A percentile compares a stretch with the other conserved stretches of the same genome.
phyloP scores from a whole-genome alignment of 331 rosid species.

The Quercus phellos region DNA sequence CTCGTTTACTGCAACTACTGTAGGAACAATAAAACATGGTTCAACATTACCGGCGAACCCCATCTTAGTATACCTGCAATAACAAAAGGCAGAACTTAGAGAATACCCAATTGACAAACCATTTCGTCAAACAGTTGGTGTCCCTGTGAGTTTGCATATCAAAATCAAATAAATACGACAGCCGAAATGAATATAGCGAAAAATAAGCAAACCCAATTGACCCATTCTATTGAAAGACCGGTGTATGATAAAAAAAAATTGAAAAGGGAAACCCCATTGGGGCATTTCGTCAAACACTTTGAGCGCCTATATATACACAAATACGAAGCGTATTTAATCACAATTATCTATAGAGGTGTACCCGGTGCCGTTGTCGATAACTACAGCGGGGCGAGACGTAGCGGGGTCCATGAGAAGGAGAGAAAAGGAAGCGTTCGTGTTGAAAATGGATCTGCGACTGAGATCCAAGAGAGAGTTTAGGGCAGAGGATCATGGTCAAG shows the following conservation, averaged over 20 bases:
- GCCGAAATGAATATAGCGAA: neutral
- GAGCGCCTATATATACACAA: neutral
- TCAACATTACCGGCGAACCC: conserved; percentile 98
- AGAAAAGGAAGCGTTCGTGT: conserved; percentile 1
- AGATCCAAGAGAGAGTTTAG: conserved; percentile 54
- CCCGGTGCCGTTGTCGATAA: conserved; percentile 97
- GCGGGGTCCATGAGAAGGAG: conserved; percentile 80
- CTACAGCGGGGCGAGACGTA: conserved; percentile 94
- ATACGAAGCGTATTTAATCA: neutral
- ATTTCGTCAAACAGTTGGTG: conserved; percentile 40
- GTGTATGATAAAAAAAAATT: neutral
- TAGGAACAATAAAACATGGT: conserved; percentile 85
- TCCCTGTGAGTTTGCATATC: neutral
- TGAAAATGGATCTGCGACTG: conserved; percentile 53
- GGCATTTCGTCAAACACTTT: conserved; percentile 43
- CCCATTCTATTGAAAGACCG: neutral
- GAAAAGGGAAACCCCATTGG: neutral
- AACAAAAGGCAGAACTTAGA: conserved; percentile 7
- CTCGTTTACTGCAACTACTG: conserved; percentile 85
- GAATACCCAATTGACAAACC: conserved; percentile 11
- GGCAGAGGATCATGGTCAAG: conserved; percentile 74
- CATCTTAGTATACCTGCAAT: conserved; percentile 88
- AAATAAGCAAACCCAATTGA: neutral
- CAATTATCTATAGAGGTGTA: conserved; percentile 20
- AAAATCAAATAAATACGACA: neutral